Evolutionary conservation across 1,284 basidiomycete genomes (phyloP).

Genomic region (Sporisorium reilianum): DNA sequence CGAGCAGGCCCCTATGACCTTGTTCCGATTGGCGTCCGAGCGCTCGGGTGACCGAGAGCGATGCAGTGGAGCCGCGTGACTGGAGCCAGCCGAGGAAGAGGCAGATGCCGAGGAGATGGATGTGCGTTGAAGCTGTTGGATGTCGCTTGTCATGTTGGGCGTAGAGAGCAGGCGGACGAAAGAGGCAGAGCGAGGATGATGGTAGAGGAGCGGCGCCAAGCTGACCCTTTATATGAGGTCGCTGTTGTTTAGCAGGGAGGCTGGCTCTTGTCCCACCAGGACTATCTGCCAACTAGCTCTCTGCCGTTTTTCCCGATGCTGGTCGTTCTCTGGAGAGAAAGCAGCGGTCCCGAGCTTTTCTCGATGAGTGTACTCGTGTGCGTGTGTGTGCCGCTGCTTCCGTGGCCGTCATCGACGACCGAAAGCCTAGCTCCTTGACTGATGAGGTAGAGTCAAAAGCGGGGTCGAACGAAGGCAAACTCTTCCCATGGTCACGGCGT

Average conservation of each 20-base stretch:
- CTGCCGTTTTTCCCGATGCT: not conserved
- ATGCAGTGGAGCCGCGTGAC: not conserved
- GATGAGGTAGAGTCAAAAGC: not conserved
- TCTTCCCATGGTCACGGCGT: not conserved
- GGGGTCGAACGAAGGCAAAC: not conserved
- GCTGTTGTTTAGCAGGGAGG: not conserved
- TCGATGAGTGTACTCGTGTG: not conserved
- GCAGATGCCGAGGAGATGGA: constrained; percentile 13
- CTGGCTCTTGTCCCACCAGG: too few relatives aligned
- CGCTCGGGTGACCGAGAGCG: constrained; percentile 5
- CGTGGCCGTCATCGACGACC: not conserved
- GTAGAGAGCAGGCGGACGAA: not conserved
- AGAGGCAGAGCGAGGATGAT: too few relatives aligned
- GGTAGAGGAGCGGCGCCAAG: too few relatives aligned
- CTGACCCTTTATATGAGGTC: not conserved
- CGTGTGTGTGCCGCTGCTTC: not conserved
- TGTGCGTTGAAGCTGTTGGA: not conserved
- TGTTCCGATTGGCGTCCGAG: not conserved
- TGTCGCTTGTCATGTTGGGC: constrained; percentile 15
- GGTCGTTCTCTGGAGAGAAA: not conserved
- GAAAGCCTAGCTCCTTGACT: not conserved
- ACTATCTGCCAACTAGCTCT: too few relatives aligned
- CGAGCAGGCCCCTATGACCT: constrained; percentile 22
- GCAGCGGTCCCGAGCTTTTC: not conserved
- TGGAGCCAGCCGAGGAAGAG: constrained; percentile 4